These are phyloP conservation scores for Juncus effusus DNA, from an alignment of 176 grass and related monocot genomes.

Conservation along the genomic window DNA sequence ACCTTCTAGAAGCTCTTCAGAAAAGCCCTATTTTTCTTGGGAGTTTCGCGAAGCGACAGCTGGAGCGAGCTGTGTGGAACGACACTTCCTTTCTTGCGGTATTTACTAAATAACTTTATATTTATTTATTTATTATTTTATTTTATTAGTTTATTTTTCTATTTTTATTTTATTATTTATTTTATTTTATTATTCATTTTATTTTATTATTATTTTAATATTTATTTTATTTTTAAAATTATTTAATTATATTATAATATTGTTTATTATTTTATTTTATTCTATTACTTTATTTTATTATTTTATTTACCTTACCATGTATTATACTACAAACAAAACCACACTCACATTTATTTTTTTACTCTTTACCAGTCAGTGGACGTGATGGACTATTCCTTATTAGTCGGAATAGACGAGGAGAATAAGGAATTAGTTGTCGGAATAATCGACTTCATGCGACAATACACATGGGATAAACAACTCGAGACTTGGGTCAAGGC, in stretches of 20 bases:
- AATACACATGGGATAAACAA: constrained; percentile 97
- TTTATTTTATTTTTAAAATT: neutral
- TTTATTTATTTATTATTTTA: neutral
- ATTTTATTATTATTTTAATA: constrained; percentile 19
- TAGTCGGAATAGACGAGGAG: constrained; percentile 67
- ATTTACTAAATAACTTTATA: constrained; percentile 10
- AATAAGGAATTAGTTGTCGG: constrained; percentile 72
- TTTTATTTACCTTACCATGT: too few relatives aligned
- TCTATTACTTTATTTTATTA: too few relatives aligned
- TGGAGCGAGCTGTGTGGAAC: constrained; percentile 86
- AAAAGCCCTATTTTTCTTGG: constrained; percentile 80
- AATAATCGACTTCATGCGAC: constrained; percentile 88
- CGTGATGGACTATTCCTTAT: constrained; percentile 92
- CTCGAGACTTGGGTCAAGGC: constrained; percentile 95
- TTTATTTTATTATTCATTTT: neutral
- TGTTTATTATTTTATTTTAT: too few relatives aligned
- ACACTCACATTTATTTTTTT: neutral
- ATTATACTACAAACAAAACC: neutral
- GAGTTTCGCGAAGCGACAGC: constrained; percentile 52
- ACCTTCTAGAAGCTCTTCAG: constrained; percentile 72
- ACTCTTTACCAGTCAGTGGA: constrained; percentile 45
- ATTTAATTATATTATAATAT: too few relatives aligned
- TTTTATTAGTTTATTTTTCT: too few relatives aligned
- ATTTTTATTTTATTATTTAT: too few relatives aligned
- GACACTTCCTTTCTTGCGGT: constrained; percentile 95